Conservation (phyloP, 164 flowering plant genomes). For the Cinnamomum chago region DNA sequence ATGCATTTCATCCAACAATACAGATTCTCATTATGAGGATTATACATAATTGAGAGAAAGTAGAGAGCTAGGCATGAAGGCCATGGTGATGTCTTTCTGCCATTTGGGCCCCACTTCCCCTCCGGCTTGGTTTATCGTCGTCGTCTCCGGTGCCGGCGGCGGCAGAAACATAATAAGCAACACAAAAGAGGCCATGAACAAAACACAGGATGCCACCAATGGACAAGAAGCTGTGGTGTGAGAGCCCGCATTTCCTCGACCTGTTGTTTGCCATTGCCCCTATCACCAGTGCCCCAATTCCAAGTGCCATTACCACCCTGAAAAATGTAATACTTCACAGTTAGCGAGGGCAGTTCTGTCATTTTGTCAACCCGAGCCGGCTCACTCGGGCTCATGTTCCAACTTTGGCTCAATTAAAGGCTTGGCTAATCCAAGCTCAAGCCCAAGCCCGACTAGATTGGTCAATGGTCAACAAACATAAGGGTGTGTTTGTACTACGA, state of each 20-base stretch:
- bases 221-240: slow-evolving; percentile 68
- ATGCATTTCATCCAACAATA: too few species aligned
- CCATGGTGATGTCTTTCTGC: background rate
- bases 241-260: slow-evolving; percentile 70
- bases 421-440: too few species aligned
- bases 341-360: too few species aligned
- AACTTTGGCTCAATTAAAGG: too few species aligned
- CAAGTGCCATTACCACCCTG: slow-evolving; percentile 73
- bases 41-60: too few species aligned
- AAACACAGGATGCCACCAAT: slow-evolving; percentile 84
- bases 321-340: background rate
- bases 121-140: slow-evolving; percentile 5
- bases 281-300: slow-evolving; percentile 50
- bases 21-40: too few species aligned
- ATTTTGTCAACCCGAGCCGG: too few species aligned
- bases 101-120: background rate
- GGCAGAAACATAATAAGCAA: slow-evolving; percentile 63
- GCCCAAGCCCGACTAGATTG: too few species aligned
- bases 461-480: too few species aligned
- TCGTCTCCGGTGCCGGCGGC: slow-evolving; percentile 27
- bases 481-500: too few species aligned
- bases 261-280: slow-evolving; percentile 69
- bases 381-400: too few species aligned
- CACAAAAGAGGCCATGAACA: slow-evolving; percentile 67
- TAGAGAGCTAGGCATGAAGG: too few species aligned